Evolutionary conservation across 2,329 filamentous ascomycete species (phyloP), one percentile per base, ranked within the genome.

Genomic region (Stemphylium vesicarium): DNA sequence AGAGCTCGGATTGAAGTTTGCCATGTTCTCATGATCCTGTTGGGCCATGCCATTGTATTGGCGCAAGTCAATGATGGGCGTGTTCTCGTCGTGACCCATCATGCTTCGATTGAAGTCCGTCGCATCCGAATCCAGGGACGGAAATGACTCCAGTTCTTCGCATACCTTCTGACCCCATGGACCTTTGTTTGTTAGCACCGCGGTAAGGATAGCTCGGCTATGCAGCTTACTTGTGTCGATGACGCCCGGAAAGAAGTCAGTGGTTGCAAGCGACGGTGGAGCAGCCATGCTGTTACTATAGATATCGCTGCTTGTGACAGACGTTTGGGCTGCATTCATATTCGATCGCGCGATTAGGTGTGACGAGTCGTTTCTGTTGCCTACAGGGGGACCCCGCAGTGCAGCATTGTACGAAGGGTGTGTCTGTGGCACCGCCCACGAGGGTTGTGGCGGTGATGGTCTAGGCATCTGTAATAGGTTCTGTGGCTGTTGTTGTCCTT

Each of bases 1-100:
- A 59, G 84, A 82, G 40, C 82, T 74, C n/a, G 77, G 78, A 49
- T 81, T 69, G 63, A 71, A 75, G 11, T 57, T 63, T 15, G 66
- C 57, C 51, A 68, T 56, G 36, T 62, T 63, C 5, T 73, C 70
- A 26, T 56, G 56, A n/a, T 76, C 74, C 6, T 65, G 67, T 22
- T 72, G 70, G 4, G 68, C 62, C 55, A 71, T 68, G 11, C 64
- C 60, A 31, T 70, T 59, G 47, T 73, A 77, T 50, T 76, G 74
- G 47, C 75, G 68, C 26, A 77, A 59, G 51, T 78, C 74, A 50
- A 78, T 76, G 42, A 78, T 76, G 16, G 74, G 70, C 6, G 70
- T 74, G 57, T 78, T 75, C 41, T 78, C 75, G 52, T 78, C 75
- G 31, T 72, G 67, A 31, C 63, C 64, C 59, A 77, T 69, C 37